Evolutionary conservation across 1,284 basidiomycete genomes (phyloP).

Genomic region (Cutaneotrichosporon sp.): DNA sequence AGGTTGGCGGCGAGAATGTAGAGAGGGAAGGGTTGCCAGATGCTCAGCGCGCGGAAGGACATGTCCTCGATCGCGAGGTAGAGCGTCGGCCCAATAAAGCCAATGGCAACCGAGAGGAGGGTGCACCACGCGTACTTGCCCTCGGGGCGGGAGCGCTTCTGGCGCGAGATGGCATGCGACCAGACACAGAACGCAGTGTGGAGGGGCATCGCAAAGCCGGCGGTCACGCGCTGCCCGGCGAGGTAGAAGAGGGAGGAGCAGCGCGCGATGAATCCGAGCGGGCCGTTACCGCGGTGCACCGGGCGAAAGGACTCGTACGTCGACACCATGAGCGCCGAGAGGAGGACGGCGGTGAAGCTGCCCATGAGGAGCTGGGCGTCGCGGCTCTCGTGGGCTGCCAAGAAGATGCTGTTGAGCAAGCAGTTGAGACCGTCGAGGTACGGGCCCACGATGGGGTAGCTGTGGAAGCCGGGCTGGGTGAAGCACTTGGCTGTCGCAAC

Average conservation of each 20-base stretch:
- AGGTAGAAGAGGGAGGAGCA: constrained; percentile 13
- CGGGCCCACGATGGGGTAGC: constrained; percentile 9
- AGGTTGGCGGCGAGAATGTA: constrained; percentile 16
- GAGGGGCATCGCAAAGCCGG: constrained; percentile 14
- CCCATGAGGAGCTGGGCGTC: constrained; percentile 12
- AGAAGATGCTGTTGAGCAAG: constrained; percentile 17
- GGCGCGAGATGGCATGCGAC: neutral
- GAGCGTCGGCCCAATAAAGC: constrained; percentile 10
- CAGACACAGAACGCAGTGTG: constrained; percentile 11
- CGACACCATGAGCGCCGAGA: constrained; percentile 4
- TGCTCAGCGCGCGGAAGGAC: constrained; percentile 10
- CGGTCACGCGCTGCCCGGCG: constrained; percentile 16
- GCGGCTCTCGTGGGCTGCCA: constrained; percentile 1
- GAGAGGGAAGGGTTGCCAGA: constrained; percentile 26
- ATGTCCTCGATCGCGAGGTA: constrained; percentile 1
- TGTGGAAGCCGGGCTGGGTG: neutral
- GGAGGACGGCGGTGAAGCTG: constrained; percentile 14
- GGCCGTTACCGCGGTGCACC: neutral
- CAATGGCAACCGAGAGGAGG: constrained; percentile 5
- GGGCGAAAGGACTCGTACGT: constrained; percentile 20
- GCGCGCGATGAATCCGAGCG: constrained; percentile 9
- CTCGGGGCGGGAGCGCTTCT: constrained; percentile 6
- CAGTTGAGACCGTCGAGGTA: constrained; percentile 15
- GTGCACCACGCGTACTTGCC: constrained; percentile 16
- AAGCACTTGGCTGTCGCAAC: constrained; percentile 11